Percentiles rank a stretch among this genome's conserved stretches.
These are phyloP conservation scores for Lasiodiplodia gonubiensis DNA, from an alignment of 2,329 filamentous ascomycete genomes.

Conservation along the genomic window DNA sequence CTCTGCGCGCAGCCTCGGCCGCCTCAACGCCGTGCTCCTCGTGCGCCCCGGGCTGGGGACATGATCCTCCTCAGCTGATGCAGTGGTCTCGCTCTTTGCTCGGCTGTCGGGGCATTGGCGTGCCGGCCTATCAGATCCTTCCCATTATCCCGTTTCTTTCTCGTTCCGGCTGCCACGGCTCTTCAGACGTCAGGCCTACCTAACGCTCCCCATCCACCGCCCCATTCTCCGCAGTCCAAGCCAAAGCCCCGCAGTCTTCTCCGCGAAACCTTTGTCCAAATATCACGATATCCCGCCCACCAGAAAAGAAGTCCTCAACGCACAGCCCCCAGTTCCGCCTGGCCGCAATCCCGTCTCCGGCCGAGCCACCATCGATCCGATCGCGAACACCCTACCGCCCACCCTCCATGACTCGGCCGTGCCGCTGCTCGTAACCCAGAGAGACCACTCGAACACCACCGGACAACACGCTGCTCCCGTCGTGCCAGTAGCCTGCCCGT, in stretches of 20 bases:
- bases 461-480: not conserved
- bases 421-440: slow-evolving; percentile 8
- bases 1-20: not conserved
- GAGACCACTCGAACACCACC: not conserved
- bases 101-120: slow-evolving; percentile 8
- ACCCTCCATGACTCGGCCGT: slow-evolving; percentile 18
- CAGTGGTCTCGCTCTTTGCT: not conserved
- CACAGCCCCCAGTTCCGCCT: slow-evolving; percentile 2
- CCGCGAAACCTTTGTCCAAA: not conserved
- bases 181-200: slow-evolving; percentile 2
- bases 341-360: slow-evolving; percentile 18
- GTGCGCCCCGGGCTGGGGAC: slow-evolving; percentile 7
- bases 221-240: slow-evolving; percentile 15
- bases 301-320: not conserved
- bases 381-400: slow-evolving; percentile 16
- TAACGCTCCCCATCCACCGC: slow-evolving; percentile 9
- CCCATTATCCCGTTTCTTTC: slow-evolving; percentile 12
- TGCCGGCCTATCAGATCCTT: not conserved
- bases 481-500: not conserved
- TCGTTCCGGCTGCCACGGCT: not conserved
- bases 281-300: not conserved
- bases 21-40: not conserved
- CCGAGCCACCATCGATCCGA: slow-evolving; percentile 20
- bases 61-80: slow-evolving; percentile 26
- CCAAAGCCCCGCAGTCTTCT: slow-evolving; percentile 4